Base-by-base conservation (phyloP, 352 stramenopile genomes). In the Pythium oligandrum region DNA sequence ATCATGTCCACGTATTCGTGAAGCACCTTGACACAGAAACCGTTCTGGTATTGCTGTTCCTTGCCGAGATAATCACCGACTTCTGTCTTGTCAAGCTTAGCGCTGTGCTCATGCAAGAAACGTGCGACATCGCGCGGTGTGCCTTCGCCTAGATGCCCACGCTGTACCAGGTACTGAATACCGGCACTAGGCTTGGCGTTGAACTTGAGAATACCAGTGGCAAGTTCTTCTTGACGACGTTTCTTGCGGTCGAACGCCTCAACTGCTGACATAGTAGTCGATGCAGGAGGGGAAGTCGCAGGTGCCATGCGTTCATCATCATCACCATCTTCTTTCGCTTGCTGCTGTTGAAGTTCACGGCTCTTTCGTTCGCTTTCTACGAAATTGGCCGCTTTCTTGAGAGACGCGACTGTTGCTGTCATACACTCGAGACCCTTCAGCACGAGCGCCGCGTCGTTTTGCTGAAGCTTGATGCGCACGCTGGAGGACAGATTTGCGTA, bases 221-320 rank as follows among this genome's bases (percentile, higher is more conserved):
- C 86, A 48, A 99, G 89, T 62, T 99, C 97, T 64, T 98, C 93
- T 63, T 98, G 85, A 3, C 92, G 78, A 40, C 91, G 93, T 43
- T 98, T 96, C 70, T 99, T 99, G 54, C 91, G 90, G 55, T 99
- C 95, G 60, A 98, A 99, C 10, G 92, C 90, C 58, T 98, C 94
- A 4, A 98, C 90, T 34, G 88, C 80, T 36, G 77, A 89, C 68
- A 90, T 85, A 0, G 75, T 81, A 0, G 64, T 67, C 4, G 66
- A 71, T 2, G 63, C 55, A 0, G 69, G 40, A 6, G 48, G 31
- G 3, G 66, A 53, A 4, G 61, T 44, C 0, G 55, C 46, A 0
- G 66, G 55, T 6, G 53, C 44, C 4, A 59, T 34, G 6, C 53
- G 49, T 9, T 63, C 75, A 34, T 82, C 68, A 51, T 87, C 77